These are phyloP conservation scores for Macrophomina tecta DNA, from an alignment of 2,329 filamentous ascomycete genomes.

Conservation along the genomic window DNA sequence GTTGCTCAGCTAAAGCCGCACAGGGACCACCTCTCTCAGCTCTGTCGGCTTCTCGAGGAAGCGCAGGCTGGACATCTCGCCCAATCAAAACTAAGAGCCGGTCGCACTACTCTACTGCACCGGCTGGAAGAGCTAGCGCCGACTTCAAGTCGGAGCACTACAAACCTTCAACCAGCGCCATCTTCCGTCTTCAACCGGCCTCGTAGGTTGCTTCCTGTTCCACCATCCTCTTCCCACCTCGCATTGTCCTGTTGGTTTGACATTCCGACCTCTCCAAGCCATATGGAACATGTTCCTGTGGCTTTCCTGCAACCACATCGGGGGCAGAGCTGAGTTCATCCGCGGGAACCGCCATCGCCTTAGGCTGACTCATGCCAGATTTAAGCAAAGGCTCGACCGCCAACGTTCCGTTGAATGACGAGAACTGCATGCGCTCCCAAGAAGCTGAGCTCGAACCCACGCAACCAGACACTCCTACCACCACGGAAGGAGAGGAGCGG, in stretches of 20 bases:
- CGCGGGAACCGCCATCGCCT: too few species aligned
- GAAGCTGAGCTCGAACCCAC: neutral
- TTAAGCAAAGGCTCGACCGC: neutral
- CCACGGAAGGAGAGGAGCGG: neutral
- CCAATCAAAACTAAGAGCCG: neutral
- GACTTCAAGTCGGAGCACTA: neutral
- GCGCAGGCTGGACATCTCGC: neutral
- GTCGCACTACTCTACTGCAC: neutral
- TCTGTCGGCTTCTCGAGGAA: slow-evolving; percentile 32
- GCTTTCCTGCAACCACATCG: too few species aligned
- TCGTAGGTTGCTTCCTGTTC: neutral
- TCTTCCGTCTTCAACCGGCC: slow-evolving; percentile 4
- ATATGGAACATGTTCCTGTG: too few species aligned
- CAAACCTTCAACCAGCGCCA: neutral
- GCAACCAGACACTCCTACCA: neutral
- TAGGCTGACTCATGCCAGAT: neutral
- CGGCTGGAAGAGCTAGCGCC: neutral
- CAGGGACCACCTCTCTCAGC: slow-evolving; percentile 27
- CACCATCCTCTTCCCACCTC: neutral
- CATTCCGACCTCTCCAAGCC: too few species aligned
- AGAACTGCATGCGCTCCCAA: neutral
- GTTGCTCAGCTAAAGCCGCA: slow-evolving; percentile 25
- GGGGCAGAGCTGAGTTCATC: neutral
- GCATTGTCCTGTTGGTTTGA: too few species aligned
- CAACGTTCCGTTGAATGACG: neutral